These are phyloP conservation scores for Hemisphaericaspora subhashii DNA, from an alignment of 1,139 yeast species.

Conservation along the genomic window DNA sequence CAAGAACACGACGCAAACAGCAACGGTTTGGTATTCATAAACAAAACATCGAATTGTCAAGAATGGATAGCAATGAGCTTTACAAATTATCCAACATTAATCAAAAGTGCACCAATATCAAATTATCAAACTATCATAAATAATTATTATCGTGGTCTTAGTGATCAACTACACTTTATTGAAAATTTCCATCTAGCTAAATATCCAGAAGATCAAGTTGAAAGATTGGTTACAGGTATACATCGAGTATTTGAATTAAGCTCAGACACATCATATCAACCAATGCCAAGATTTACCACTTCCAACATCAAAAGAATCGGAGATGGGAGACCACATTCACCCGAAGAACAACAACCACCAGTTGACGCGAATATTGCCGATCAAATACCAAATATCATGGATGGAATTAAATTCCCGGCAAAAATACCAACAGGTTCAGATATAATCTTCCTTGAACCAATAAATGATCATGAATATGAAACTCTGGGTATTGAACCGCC, in stretches of 20 bases:
- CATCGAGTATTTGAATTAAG: constrained; percentile 42
- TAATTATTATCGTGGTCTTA: constrained; percentile 13
- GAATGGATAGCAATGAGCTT: constrained; percentile 92
- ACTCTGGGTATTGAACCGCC: background rate
- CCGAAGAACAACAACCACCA: background rate
- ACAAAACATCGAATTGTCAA: constrained; percentile 55
- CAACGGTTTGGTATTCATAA: constrained; percentile 57
- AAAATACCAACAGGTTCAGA: constrained; percentile 16
- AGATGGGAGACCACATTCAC: constrained; percentile 19
- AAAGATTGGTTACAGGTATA: constrained; percentile 49
- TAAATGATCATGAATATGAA: constrained; percentile 6
- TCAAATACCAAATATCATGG: constrained; percentile 30
- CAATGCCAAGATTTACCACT: constrained; percentile 30
- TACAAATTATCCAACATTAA: constrained; percentile 72
- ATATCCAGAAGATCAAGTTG: constrained; percentile 21
- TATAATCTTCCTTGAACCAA: constrained; percentile 15
- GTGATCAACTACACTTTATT: constrained; percentile 13
- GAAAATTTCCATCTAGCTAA: constrained; percentile 21
- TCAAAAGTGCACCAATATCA: constrained; percentile 74
- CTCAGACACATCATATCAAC: constrained; percentile 38
- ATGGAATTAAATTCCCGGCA: constrained; percentile 38
- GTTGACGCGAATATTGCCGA: background rate
- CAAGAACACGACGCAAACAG: constrained; percentile 22
- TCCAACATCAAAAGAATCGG: constrained; percentile 25
- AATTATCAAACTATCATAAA: constrained; percentile 47